Evolutionary conservation across 163 green algal species (phyloP).

Genomic region (Coccomyxa subellipsoidea): DNA sequence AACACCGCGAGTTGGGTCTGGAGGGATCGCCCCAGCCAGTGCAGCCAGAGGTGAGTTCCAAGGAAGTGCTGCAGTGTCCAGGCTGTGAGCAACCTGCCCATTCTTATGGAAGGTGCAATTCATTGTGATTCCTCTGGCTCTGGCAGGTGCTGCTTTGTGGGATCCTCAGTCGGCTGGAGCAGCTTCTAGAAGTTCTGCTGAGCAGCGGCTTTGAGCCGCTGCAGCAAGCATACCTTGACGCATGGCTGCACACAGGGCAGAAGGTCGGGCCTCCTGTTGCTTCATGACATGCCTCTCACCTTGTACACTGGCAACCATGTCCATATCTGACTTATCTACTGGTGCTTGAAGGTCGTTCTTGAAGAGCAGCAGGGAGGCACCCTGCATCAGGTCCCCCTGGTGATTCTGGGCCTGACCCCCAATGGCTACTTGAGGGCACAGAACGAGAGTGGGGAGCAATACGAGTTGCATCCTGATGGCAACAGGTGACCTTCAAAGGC

Average conservation of each 20-base stretch:
- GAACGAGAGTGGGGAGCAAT: slow-evolving; percentile 30
- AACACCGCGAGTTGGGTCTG: not conserved
- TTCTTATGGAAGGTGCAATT: too few relatives aligned
- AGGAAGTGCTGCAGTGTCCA: too few relatives aligned
- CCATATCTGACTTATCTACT: too few relatives aligned
- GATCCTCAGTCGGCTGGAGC: slow-evolving; percentile 36
- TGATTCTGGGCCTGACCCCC: slow-evolving; percentile 36
- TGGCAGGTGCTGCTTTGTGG: slow-evolving; percentile 37
- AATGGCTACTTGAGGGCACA: slow-evolving; percentile 48
- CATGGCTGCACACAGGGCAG: slow-evolving; percentile 54
- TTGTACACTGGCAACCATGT: too few relatives aligned
- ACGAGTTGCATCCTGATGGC: slow-evolving; percentile 58
- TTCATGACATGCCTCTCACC: too few relatives aligned
- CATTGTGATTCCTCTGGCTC: too few relatives aligned
- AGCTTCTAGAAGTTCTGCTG: slow-evolving; percentile 30
- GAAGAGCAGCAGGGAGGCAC: slow-evolving; percentile 24
- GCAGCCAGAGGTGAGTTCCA: not conserved
- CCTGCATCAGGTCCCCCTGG: slow-evolving; percentile 19
- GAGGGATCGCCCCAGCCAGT: not conserved
- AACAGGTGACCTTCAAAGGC: slow-evolving; percentile 50
- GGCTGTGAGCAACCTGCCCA: too few relatives aligned
- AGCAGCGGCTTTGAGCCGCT: slow-evolving; percentile 41
- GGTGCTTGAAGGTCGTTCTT: slow-evolving; percentile 32
- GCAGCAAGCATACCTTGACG: slow-evolving; percentile 32
- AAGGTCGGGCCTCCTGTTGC: too few relatives aligned